Evolutionary conservation across 2,329 filamentous ascomycete species (phyloP), one percentile per base, ranked within the genome.

Genomic region (Pyricularia grisea): DNA sequence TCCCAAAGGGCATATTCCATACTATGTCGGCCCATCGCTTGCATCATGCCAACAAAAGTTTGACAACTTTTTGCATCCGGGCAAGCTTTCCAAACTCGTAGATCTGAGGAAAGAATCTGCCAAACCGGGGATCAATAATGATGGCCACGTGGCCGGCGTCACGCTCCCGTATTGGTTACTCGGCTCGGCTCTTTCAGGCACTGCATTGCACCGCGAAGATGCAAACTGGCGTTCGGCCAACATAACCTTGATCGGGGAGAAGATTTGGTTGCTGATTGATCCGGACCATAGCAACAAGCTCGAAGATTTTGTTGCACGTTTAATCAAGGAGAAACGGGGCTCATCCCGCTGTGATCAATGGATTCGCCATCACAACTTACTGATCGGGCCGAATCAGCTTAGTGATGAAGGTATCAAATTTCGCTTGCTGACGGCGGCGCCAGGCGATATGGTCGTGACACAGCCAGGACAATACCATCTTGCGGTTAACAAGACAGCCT

Each of bases 341-440:
- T 9, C 17, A 25, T 14, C 31, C 61, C 14, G 31, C 25, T 65
- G 61, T 25, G 61, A 65, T 25, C 61, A 65, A 31, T 65, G 61
- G 61, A 28, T 65, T n/a, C 61, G 61, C 61, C 61, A 65, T 31
- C 27, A 65, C 27, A 65, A 65, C 61, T 25, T 65, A 31, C 61
- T 65, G 6, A 30, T 65, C 23, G n/a, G 61, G 25, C 61, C 61
- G 14, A n/a, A 20, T 23, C 14, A 30, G 14, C 61, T 65, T 31
- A 28, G 27, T 30, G 27, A 28, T 1, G 61, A n/a, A 23, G 61
- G n/a, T 17, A 65, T 65, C 27, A 11, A 31, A 65, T 65, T 65
- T 25, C 27, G 31, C 20, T n/a, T 65, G 14, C 27, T 65, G 61
- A 20, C 17, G 17, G 61, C 61, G 27, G 27, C 9, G 12, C 61